phyloP scores from a whole-genome alignment of 441 rosid genomes.

The Gossypium laxum region DNA sequence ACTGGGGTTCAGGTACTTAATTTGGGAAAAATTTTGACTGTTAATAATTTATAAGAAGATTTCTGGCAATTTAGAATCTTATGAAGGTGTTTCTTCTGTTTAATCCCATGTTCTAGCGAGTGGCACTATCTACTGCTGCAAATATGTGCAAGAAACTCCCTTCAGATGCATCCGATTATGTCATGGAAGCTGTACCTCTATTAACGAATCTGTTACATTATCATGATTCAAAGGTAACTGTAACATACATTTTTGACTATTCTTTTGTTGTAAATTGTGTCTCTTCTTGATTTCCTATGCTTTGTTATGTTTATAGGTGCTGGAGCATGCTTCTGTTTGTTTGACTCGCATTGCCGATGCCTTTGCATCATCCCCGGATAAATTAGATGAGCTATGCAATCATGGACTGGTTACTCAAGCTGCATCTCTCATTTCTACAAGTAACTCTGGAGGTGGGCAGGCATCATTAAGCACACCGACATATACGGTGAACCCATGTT shows the following conservation, averaged over 20 bases:
- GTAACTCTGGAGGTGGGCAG: slow-evolving; percentile 90
- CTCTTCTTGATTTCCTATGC: slow-evolving; percentile 7
- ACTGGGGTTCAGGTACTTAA: slow-evolving; percentile 87
- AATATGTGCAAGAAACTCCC: slow-evolving; percentile 99
- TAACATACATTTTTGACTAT: neutral
- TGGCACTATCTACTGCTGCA: slow-evolving; percentile 96
- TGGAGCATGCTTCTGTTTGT: slow-evolving; percentile 95
- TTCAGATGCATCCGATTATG: slow-evolving; percentile 97
- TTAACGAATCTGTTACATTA: slow-evolving; percentile 93
- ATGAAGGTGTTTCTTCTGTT: slow-evolving; percentile 8
- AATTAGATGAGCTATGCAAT: slow-evolving; percentile 87
- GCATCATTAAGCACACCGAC: slow-evolving; percentile 83
- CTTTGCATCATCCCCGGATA: slow-evolving; percentile 74
- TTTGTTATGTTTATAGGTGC: slow-evolving; percentile 48
- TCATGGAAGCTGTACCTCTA: slow-evolving; percentile 97
- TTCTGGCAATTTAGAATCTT: slow-evolving; percentile 2
- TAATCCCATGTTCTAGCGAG: slow-evolving; percentile 47
- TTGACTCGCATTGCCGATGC: slow-evolving; percentile 97
- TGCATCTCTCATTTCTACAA: slow-evolving; percentile 84
- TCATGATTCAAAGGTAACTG: slow-evolving; percentile 78
- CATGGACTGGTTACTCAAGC: slow-evolving; percentile 95
- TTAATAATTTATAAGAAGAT: neutral
- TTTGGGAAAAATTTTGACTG: neutral
- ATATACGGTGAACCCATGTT: slow-evolving; percentile 58
- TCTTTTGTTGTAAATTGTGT: neutral